Percentiles rank a stretch among this genome's conserved stretches.
These are phyloP conservation scores for Oehlia diaphana DNA, from an alignment of 192 early-diverging fungal genomes.

Conservation along the genomic window DNA sequence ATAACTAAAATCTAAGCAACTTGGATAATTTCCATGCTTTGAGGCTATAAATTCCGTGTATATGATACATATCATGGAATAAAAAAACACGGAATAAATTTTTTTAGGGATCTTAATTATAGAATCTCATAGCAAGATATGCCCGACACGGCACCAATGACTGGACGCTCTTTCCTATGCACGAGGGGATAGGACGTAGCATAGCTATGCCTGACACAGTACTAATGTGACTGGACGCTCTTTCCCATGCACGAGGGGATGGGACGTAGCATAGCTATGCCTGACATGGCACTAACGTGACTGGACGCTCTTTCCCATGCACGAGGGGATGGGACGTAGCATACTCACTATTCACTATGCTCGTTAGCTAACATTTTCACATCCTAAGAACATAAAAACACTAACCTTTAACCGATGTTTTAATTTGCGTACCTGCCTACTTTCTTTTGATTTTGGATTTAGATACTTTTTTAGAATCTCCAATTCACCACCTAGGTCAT, in stretches of 20 bases:
- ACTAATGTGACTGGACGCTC: not conserved
- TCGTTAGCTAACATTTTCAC: not conserved
- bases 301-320: not conserved
- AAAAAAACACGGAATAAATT: too few relatives aligned
- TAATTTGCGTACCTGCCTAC: not conserved
- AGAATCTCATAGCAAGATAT: constrained; percentile 2
- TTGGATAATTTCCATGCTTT: too few relatives aligned
- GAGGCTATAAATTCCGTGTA: too few relatives aligned
- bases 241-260: not conserved
- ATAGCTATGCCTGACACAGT: too few relatives aligned
- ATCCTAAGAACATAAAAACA: not conserved
- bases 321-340: not conserved
- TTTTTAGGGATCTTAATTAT: not conserved
- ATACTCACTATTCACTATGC: not conserved
- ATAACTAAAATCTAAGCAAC: too few relatives aligned
- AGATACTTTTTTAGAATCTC: not conserved
- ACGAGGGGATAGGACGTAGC: not conserved
- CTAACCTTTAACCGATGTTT: not conserved
- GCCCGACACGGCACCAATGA: not conserved
- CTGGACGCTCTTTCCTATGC: not conserved
- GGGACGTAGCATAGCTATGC: too few relatives aligned
- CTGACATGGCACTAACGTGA: not conserved
- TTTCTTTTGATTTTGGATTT: not conserved
- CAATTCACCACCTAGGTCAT: not conserved
- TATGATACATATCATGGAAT: too few relatives aligned